These are phyloP conservation scores for Zasmidium cellare DNA, from an alignment of 2,329 filamentous ascomycete genomes.

Conservation along the genomic window DNA sequence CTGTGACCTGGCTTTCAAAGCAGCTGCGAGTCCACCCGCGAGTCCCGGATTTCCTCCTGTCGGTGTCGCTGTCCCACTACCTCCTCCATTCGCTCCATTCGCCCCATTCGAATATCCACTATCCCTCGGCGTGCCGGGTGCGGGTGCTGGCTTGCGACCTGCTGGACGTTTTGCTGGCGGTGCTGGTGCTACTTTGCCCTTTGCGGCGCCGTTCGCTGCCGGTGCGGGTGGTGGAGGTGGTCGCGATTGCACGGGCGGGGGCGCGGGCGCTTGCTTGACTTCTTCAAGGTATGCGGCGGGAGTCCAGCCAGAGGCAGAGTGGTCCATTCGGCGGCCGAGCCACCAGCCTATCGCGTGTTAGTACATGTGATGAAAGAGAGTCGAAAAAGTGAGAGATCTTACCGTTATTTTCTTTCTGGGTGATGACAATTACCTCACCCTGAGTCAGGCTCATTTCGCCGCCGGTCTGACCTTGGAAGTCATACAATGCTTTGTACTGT, in stretches of 20 bases:
- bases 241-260: constrained; percentile 53
- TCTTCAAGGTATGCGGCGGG: constrained; percentile 94
- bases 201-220: constrained; percentile 42
- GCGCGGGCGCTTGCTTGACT: constrained; percentile 56
- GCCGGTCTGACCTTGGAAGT: constrained; percentile 79
- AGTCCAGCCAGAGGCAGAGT: constrained; percentile 82
- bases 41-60: constrained; percentile 42
- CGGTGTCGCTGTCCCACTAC: constrained; percentile 35
- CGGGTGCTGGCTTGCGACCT: constrained; percentile 68
- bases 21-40: constrained; percentile 53
- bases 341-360: constrained; percentile 74
- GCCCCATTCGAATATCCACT: constrained; percentile 48
- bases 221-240: constrained; percentile 65
- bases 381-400: constrained; percentile 42
- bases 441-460: constrained; percentile 82
- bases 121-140: constrained; percentile 70
- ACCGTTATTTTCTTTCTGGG: constrained; percentile 97
- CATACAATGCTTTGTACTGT: constrained; percentile 87
- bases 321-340: constrained; percentile 74
- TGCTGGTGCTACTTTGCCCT: constrained; percentile 70
- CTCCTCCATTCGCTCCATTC: constrained; percentile 28
- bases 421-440: constrained; percentile 80
- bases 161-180: constrained; percentile 80
- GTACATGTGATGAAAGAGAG: constrained; percentile 4
- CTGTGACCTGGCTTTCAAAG: constrained; percentile 49